phyloP scores from a whole-genome alignment of 192 early-diverging fungal genomes.

The Rhizophagus clarus region DNA sequence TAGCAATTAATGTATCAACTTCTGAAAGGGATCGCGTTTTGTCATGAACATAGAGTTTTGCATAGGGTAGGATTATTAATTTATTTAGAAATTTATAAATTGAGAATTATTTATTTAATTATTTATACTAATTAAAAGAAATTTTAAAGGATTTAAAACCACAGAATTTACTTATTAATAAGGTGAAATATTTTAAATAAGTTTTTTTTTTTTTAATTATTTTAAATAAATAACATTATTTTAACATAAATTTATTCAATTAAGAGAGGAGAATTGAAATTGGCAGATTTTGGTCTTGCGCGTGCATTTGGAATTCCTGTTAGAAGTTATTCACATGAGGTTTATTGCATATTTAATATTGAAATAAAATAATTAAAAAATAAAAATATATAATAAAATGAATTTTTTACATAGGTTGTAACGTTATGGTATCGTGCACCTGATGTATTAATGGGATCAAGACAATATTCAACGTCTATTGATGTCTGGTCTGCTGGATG shows the following conservation, averaged over 20 bases:
- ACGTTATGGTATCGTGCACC: constrained; percentile 89
- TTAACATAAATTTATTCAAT: background rate
- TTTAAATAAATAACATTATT: background rate
- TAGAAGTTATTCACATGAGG: constrained; percentile 83
- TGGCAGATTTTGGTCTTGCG: constrained; percentile 96
- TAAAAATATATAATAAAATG: background rate
- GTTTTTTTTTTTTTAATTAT: background rate
- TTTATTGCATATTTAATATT: constrained; percentile 30
- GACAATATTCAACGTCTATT: constrained; percentile 85
- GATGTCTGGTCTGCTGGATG: constrained; percentile 89
- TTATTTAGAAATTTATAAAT: background rate
- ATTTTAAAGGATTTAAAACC: constrained; percentile 77
- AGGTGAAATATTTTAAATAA: constrained; percentile 43
- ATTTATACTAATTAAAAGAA: background rate
- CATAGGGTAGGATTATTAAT: constrained; percentile 71
- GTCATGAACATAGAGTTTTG: constrained; percentile 93
- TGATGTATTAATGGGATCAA: constrained; percentile 85
- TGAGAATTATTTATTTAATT: background rate
- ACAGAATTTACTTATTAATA: constrained; percentile 94
- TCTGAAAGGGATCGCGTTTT: constrained; percentile 94
- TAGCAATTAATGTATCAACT: constrained; percentile 98
- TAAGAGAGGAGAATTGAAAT: constrained; percentile 65
- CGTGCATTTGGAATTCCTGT: constrained; percentile 96
- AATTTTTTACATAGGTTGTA: constrained; percentile 55
- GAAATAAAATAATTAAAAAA: background rate